These are phyloP conservation scores for Blastobotrys attinorum DNA, from an alignment of 805 yeast genomes.

Conservation along the genomic window DNA sequence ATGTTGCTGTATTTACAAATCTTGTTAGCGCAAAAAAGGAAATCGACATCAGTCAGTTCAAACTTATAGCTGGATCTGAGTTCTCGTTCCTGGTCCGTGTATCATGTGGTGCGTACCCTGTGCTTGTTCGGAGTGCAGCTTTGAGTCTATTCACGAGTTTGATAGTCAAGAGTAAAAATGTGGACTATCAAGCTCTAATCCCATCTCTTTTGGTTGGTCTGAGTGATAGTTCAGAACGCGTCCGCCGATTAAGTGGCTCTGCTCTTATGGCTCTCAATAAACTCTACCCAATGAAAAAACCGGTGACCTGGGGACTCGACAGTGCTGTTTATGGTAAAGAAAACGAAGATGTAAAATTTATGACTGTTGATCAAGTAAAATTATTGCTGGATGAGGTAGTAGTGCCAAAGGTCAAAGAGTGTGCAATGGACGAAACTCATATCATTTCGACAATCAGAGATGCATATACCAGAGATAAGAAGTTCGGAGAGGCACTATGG, in stretches of 20 bases:
- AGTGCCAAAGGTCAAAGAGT: slow-evolving; percentile 33
- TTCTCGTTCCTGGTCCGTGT: slow-evolving; percentile 31
- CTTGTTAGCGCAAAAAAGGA: not conserved
- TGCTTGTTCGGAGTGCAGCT: slow-evolving; percentile 30
- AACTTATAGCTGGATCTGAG: slow-evolving; percentile 2
- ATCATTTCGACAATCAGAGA: slow-evolving; percentile 23
- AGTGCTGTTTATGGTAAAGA: slow-evolving; percentile 52
- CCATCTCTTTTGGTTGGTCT: slow-evolving; percentile 28
- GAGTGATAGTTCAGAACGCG: slow-evolving; percentile 25
- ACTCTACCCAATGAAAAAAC: slow-evolving; percentile 18
- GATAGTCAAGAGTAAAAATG: slow-evolving; percentile 6
- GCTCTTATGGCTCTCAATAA: slow-evolving; percentile 17
- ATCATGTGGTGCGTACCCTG: slow-evolving; percentile 29
- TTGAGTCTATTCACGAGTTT: slow-evolving; percentile 18
- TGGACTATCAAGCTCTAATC: slow-evolving; percentile 30
- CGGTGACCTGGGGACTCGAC: slow-evolving; percentile 27
- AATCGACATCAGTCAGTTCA: not conserved
- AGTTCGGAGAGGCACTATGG: slow-evolving; percentile 25
- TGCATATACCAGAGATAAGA: slow-evolving; percentile 9
- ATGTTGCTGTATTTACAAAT: not conserved
- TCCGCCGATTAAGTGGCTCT: slow-evolving; percentile 25
- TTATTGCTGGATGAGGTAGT: slow-evolving; percentile 34
- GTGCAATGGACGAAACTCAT: slow-evolving; percentile 44
- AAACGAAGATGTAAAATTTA: slow-evolving; percentile 41
- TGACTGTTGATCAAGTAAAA: slow-evolving; percentile 56